Base-by-base conservation (phyloP, 1,284 basidiomycete species). In the Puccinia polysora region DNA sequence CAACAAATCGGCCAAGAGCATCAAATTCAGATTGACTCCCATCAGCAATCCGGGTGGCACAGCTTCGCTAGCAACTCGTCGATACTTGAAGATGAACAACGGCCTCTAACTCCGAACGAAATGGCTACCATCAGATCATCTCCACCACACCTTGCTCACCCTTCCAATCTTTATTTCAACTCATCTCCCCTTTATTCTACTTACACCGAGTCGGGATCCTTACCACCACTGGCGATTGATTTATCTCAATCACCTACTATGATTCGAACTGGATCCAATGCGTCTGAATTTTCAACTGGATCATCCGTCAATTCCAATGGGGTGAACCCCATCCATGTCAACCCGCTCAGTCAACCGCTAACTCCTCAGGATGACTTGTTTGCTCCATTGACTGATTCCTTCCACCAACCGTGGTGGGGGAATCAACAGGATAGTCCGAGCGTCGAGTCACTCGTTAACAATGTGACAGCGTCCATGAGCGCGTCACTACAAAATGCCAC, bases 281-380 rank as follows among this genome's bases (percentile, higher is more conserved):
- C 60, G 23, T 63, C 60, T 20, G 45, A 63, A 12, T 63, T 63
- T 23, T 63, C 60, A 14, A 32, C 40, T n/a, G 45, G 60, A 25
- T 63, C 60, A 36, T 63, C 60, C 23, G 32, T 63, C 30, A 63
- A 63, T 63, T 63, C 60, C 14, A n/a, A 43, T 50, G 60, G 60
- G 20, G 60, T 63, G n/a, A 63, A 63, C 45, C 60, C 60, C 32
- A 63, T 63, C 36, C 60, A 63, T 32, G 45, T 63, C 45, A 63
- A 63, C 45, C 60, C 60, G 12, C 60, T 63, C n/a, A 63, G 43
- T n/a, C 60, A 63, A 32, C 60, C 60, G 30, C 43, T 63, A 8
- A 63, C 60, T 34, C 60, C 60, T 15, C 60, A 47, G 25, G 60
- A 63, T 23, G 60, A 63, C 30, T 18, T 63, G 6, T 63, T 63